Evolutionary conservation across 2,329 filamentous ascomycete species (phyloP).

Genomic region (Fusarium pseudocircinatum): DNA sequence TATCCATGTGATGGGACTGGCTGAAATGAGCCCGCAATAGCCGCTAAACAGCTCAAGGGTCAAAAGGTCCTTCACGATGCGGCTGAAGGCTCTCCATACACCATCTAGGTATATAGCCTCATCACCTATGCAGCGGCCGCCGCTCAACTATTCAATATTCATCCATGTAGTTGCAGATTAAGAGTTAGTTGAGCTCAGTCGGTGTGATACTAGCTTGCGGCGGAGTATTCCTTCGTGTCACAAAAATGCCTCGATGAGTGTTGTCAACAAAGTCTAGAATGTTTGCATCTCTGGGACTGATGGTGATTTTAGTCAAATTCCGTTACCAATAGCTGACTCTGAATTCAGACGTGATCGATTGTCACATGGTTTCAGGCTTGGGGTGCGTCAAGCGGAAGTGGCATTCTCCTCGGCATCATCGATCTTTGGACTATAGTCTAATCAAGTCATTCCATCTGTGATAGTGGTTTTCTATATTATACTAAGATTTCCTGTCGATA

Average conservation of each 20-base stretch:
- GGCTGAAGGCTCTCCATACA: neutral
- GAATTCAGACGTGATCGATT: neutral
- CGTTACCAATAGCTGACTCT: rapidly evolving
- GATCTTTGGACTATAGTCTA: neutral
- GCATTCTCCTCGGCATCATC: neutral
- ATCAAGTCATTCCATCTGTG: neutral
- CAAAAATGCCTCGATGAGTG: neutral
- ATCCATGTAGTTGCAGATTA: neutral
- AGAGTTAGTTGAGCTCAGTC: neutral
- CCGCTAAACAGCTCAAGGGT: neutral
- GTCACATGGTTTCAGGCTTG: neutral
- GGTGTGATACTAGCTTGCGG: neutral
- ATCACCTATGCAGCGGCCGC: neutral
- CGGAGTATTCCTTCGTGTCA: neutral
- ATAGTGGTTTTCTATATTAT: rapidly evolving
- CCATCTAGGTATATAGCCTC: neutral
- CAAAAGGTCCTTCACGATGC: neutral
- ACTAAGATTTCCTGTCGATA: rapidly evolving
- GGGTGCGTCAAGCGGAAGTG: neutral
- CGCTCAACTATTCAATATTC: rapidly evolving
- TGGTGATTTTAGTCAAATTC: too few species aligned
- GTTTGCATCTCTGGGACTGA: neutral
- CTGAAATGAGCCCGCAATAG: neutral
- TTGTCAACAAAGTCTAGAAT: neutral
- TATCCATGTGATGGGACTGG: neutral